These are phyloP conservation scores for Chalaropsis ovoidea DNA, from an alignment of 2,329 filamentous ascomycete species.

Conservation along the genomic window DNA sequence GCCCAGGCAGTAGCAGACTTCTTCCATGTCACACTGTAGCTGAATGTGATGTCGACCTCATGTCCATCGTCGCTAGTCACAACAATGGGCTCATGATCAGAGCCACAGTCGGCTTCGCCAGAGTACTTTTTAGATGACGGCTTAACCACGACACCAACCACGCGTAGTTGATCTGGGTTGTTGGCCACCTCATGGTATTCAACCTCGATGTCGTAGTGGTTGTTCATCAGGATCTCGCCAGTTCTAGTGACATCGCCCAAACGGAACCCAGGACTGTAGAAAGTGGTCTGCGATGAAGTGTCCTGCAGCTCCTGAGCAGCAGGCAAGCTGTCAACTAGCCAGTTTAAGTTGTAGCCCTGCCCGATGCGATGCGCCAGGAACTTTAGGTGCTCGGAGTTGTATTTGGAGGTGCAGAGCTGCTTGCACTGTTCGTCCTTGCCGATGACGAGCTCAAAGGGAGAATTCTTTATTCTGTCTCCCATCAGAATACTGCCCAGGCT, in stretches of 20 bases:
- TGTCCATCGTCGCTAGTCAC: slow-evolving; percentile 47
- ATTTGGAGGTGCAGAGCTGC: slow-evolving; percentile 57
- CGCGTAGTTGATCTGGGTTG: slow-evolving; percentile 60
- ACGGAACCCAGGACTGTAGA: slow-evolving; percentile 86
- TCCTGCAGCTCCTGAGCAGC: slow-evolving; percentile 77
- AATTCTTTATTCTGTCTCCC: slow-evolving; percentile 94
- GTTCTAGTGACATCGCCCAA: slow-evolving; percentile 46
- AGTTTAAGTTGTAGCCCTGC: slow-evolving; percentile 85
- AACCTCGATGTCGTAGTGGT: slow-evolving; percentile 88
- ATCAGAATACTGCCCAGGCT: slow-evolving; percentile 93
- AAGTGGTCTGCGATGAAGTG: slow-evolving; percentile 62
- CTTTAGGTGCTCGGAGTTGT: slow-evolving; percentile 53
- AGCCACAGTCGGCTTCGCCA: slow-evolving; percentile 54
- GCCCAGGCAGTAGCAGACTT: slow-evolving; percentile 82
- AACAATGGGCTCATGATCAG: slow-evolving; percentile 46
- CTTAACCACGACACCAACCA: slow-evolving; percentile 84
- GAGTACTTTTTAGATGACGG: slow-evolving; percentile 60
- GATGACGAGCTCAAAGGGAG: slow-evolving; percentile 84
- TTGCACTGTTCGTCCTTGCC: slow-evolving; percentile 79
- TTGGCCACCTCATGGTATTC: slow-evolving; percentile 74
- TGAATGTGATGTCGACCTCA: slow-evolving; percentile 62
- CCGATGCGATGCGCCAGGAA: slow-evolving; percentile 77
- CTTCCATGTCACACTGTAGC: slow-evolving; percentile 86
- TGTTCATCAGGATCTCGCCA: slow-evolving; percentile 59
- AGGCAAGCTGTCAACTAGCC: slow-evolving; percentile 88